These are phyloP conservation scores for Chalaropsis thielavioides DNA, from an alignment of 2,329 filamentous ascomycete species.

Conservation along the genomic window DNA sequence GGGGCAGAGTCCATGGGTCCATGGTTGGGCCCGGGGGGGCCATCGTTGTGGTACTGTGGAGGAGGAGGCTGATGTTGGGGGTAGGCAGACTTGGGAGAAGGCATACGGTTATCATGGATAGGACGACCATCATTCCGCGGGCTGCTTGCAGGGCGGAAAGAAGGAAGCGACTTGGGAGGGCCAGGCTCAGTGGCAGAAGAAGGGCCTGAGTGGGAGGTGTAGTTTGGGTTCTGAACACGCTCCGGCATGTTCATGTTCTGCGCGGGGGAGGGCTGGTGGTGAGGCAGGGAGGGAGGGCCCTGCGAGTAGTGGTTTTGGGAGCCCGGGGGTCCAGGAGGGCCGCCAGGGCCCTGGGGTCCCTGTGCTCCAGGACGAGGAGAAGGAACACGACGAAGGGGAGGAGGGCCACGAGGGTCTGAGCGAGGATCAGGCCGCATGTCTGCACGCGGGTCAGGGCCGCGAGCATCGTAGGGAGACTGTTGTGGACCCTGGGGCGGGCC, in stretches of 20 bases:
- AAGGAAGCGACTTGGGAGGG: conserved; percentile 30
- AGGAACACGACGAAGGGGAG: conserved; percentile 31
- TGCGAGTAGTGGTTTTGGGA: conserved; percentile 31
- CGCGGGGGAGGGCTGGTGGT: conserved; percentile 24
- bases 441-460: conserved; percentile 19
- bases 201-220: conserved; percentile 35
- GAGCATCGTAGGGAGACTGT: conserved; percentile 41
- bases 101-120: conserved; percentile 67
- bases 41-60: conserved; percentile 51
- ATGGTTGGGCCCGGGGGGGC: conserved; percentile 27
- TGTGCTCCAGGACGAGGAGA: conserved; percentile 15
- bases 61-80: conserved; percentile 52
- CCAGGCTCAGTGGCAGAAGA: conserved; percentile 16
- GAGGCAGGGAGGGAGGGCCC: conserved; percentile 18
- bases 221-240: conserved; percentile 46
- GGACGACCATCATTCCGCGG: conserved; percentile 73
- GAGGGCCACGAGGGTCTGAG: conserved; percentile 24
- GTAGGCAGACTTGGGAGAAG: conserved; percentile 83
- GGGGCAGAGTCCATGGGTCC: conserved; percentile 52
- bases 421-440: conserved; percentile 10
- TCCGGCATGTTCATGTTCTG: conserved; percentile 26
- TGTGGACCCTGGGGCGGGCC: conserved; percentile 32
- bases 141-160: conserved; percentile 58
- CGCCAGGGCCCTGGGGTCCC: conserved; percentile 18
- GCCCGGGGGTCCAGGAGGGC: conserved; percentile 38